Evolutionary conservation across 768 basidiomycete species (phyloP).

Genomic region (Suillus luteus): DNA sequence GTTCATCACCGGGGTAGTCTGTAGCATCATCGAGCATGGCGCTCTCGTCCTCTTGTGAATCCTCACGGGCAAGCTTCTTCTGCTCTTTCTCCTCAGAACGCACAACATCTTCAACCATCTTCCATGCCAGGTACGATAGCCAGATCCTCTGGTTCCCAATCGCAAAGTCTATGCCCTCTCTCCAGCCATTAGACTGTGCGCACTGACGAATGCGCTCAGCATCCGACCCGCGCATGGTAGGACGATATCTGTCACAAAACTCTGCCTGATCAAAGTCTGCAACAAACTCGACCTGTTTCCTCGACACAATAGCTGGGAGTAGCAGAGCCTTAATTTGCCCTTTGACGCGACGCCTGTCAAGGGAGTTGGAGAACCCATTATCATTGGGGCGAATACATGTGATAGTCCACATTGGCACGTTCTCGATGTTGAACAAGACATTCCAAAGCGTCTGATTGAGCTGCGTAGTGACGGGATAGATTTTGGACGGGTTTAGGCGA

Average conservation of each 20-base stretch:
- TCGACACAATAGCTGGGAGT: constrained; percentile 53
- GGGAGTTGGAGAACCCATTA: constrained; percentile 60
- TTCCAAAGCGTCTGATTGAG: constrained; percentile 55
- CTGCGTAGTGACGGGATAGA: constrained; percentile 62
- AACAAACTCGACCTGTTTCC: constrained; percentile 51
- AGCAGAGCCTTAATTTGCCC: constrained; percentile 55
- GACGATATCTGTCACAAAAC: constrained; percentile 56
- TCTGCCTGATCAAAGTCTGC: constrained; percentile 48
- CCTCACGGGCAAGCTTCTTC: constrained; percentile 42
- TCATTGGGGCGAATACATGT: constrained; percentile 67
- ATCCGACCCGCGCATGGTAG: constrained; percentile 49
- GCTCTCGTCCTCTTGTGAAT: constrained; percentile 50
- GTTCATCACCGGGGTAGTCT: constrained; percentile 38
- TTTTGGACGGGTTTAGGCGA: constrained; percentile 50
- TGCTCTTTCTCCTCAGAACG: constrained; percentile 53
- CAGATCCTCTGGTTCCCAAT: constrained; percentile 56
- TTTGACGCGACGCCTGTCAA: constrained; percentile 65
- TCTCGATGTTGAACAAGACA: constrained; percentile 47
- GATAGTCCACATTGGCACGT: constrained; percentile 53
- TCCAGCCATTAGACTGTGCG: constrained; percentile 52
- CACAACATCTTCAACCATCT: constrained; percentile 57
- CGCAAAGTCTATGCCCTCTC: constrained; percentile 54
- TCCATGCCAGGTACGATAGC: constrained; percentile 59
- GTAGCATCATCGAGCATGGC: constrained; percentile 40
- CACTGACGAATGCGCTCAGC: constrained; percentile 52